Percentiles rank a stretch among this genome's conserved stretches.
phyloP scores from a whole-genome alignment of 768 basidiomycete species.

The Mycena indigotica region DNA sequence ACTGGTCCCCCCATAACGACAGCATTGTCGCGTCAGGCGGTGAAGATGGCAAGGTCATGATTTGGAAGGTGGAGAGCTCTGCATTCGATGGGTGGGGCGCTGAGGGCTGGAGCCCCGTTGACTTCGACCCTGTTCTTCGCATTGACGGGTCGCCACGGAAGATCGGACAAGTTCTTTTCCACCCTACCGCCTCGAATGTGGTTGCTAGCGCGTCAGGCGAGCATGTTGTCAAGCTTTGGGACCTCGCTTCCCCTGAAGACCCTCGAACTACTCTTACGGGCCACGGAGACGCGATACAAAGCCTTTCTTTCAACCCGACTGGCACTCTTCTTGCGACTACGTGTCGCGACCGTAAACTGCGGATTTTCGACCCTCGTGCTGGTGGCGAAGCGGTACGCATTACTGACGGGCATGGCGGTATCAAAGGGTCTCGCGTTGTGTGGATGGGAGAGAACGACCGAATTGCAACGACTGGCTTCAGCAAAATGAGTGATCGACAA shows the following conservation, averaged over 20 bases:
- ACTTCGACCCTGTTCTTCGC: constrained; percentile 83
- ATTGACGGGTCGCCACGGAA: constrained; percentile 83
- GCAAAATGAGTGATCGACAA: constrained; percentile 95
- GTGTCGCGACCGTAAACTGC: constrained; percentile 88
- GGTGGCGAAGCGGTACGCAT: constrained; percentile 81
- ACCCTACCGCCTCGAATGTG: constrained; percentile 87
- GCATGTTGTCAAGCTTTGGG: constrained; percentile 89
- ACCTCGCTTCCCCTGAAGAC: constrained; percentile 73
- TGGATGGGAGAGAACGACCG: constrained; percentile 92
- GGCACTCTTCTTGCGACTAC: constrained; percentile 88
- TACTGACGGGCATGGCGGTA: constrained; percentile 86
- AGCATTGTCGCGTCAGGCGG: constrained; percentile 86
- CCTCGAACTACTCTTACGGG: constrained; percentile 64
- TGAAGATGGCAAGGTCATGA: constrained; percentile 91
- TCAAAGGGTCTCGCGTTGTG: constrained; percentile 86
- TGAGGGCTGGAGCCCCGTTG: constrained; percentile 79
- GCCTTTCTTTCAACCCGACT: constrained; percentile 76
- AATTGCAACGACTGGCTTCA: constrained; percentile 95
- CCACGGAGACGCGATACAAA: constrained; percentile 88
- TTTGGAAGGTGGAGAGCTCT: constrained; percentile 79
- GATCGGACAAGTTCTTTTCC: constrained; percentile 92
- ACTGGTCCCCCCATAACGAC: constrained; percentile 96
- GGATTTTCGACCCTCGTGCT: constrained; percentile 87
- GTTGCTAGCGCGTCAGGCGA: constrained; percentile 83
- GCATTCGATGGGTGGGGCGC: constrained; percentile 83